Evolutionary conservation across 225 moss, liverwort and hornwort species (phyloP).

Genomic region (Sphagnum contortum): DNA sequence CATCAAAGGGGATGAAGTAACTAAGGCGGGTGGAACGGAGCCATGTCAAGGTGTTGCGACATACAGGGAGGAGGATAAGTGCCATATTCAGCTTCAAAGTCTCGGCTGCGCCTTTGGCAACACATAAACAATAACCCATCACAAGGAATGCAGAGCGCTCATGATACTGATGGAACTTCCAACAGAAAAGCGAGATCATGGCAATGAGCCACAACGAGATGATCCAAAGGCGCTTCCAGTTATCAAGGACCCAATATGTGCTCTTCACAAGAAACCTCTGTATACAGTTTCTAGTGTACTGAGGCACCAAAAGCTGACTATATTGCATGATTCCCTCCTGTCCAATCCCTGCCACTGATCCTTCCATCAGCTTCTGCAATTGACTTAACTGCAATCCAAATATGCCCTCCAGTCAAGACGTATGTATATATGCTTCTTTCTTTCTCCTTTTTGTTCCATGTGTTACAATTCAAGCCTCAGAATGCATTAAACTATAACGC

Average conservation of each 20-base stretch:
- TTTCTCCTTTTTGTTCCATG: neutral
- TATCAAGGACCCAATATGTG: slow-evolving; percentile 59
- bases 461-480: neutral
- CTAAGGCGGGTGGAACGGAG: slow-evolving; percentile 72
- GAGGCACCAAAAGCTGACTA: slow-evolving; percentile 51
- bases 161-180: slow-evolving; percentile 77
- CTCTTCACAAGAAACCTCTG: slow-evolving; percentile 24
- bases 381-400: slow-evolving; percentile 54
- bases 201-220: slow-evolving; percentile 48
- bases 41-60: slow-evolving; percentile 85
- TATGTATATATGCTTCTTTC: too few relatives aligned
- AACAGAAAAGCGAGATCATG: slow-evolving; percentile 55
- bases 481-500: neutral
- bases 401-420: too few relatives aligned
- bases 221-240: slow-evolving; percentile 89
- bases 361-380: slow-evolving; percentile 75
- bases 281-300: slow-evolving; percentile 20
- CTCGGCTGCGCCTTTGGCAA: slow-evolving; percentile 90
- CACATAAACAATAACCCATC: slow-evolving; percentile 67
- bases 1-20: slow-evolving; percentile 70
- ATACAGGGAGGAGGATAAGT: slow-evolving; percentile 85
- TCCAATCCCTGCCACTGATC: slow-evolving; percentile 58
- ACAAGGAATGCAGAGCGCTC: slow-evolving; percentile 27
- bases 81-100: slow-evolving; percentile 96
- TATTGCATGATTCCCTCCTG: slow-evolving; percentile 57